Base-by-base conservation (phyloP, 306 rosid species). In the Heteromeles arbutifolia region DNA sequence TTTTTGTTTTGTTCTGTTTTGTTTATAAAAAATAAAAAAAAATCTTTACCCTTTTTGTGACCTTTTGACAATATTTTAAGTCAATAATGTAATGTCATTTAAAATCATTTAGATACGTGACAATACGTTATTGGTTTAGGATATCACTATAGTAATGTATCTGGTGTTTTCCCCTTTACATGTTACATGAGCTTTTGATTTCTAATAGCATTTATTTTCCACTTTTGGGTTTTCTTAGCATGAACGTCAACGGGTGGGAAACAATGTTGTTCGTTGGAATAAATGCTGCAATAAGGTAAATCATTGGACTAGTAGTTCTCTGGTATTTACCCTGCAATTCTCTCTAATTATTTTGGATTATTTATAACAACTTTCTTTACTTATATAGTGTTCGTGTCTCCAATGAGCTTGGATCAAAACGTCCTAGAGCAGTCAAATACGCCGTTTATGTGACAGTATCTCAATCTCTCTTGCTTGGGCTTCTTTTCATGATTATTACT, bases 361-460 rank as follows among this genome's bases (percentile, higher is more conserved):
- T 48, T 48, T 48, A 48, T 48, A 48, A 48, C 7, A 48, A 14
- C 21, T 48, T 48, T 4, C 0, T 48, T 48, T 4, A 14, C 53
- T 25, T n/a, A 28, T 70, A 19, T 77, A 88, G 88, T 73, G 83
- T 90, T 43, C 82, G 90, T 1, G 88, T 90, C 41, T 83, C 92
- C 3, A 88, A 83, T 70, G 77, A 85, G 24, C 90, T 90, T 37
- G 90, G 92, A 5, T 80, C 31, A 79, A 81, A 80, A 8, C 79
- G 84, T 6, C 89, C 91, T 74, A 87, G 88, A 80, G 84, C 85
- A 9, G 85, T 87, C 75, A 86, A 80, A 76, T 85, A 85, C 78
- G 66, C 82, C 0, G 87, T 86, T 29, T 78, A 50, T 7, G 91
- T 86, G 80, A 59, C 87, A 43, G 18, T 84, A 3, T 77, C 29